A percentile compares a stretch with the other conserved stretches of the same genome.
These are phyloP conservation scores for Botrytis sinoallii DNA, from an alignment of 2,329 filamentous ascomycete genomes.

Conservation along the genomic window DNA sequence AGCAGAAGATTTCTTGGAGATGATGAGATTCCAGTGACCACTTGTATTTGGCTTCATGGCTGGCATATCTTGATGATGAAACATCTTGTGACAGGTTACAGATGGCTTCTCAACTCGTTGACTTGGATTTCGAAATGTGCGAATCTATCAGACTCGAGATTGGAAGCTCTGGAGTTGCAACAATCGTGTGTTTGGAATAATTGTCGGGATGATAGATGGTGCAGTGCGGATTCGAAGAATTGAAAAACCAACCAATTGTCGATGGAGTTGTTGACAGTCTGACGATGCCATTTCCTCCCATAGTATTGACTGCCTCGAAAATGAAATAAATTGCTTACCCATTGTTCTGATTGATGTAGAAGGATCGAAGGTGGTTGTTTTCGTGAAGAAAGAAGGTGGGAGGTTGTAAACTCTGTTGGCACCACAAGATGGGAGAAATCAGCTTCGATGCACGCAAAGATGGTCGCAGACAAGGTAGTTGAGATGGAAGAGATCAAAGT, in stretches of 20 bases:
- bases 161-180: not conserved
- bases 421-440: slow-evolving; percentile 3
- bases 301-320: slow-evolving; percentile 24
- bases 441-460: not conserved
- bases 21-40: slow-evolving; percentile 10
- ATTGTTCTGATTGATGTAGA: slow-evolving; percentile 36
- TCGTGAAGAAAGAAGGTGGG: slow-evolving; percentile 15
- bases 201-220: not conserved
- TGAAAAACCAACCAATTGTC: not conserved
- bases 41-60: slow-evolving; percentile 1
- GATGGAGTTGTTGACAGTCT: not conserved
- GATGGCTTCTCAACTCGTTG: not conserved
- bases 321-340: slow-evolving; percentile 38
- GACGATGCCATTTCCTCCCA: slow-evolving; percentile 14
- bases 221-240: not conserved
- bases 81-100: not conserved
- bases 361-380: slow-evolving; percentile 35
- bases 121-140: not conserved
- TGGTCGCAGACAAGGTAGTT: not conserved
- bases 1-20: slow-evolving; percentile 1
- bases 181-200: not conserved
- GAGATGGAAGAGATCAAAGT: not conserved
- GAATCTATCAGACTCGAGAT: slow-evolving; percentile 3
- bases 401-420: slow-evolving; percentile 13
- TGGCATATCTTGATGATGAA: not conserved